phyloP scores from a whole-genome alignment of 495 filamentous ascomycete species.

The Aspergillus diversus region DNA sequence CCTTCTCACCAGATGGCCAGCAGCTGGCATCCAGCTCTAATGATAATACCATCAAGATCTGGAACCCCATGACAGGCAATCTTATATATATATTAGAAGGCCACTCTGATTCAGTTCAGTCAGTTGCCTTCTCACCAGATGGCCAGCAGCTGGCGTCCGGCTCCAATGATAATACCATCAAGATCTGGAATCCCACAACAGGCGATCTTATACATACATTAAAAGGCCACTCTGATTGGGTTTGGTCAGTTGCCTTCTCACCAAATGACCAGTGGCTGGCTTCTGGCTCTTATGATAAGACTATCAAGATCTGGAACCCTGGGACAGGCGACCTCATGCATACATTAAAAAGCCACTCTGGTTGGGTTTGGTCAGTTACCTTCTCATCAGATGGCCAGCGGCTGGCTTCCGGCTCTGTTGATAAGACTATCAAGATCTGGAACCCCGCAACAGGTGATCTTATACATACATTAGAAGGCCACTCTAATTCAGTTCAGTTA shows the following conservation, averaged over 20 bases:
- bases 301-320: slow-evolving; percentile 21
- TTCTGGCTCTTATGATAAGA: slow-evolving; percentile 23
- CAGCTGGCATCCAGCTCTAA: too few species aligned
- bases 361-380: too few species aligned
- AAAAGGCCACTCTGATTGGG: slow-evolving; percentile 19
- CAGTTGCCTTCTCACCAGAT: background rate
- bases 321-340: background rate
- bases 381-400: too few species aligned
- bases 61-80: too few species aligned
- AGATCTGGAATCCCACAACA: slow-evolving; percentile 15
- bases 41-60: too few species aligned
- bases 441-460: too few species aligned
- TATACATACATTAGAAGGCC: too few species aligned
- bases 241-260: slow-evolving; percentile 9
- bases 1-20: too few species aligned
- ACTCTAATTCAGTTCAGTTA: too few species aligned
- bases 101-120: background rate
- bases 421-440: too few species aligned
- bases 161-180: slow-evolving; percentile 23
- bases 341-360: too few species aligned
- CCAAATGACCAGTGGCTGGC: slow-evolving; percentile 7
- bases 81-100: background rate
- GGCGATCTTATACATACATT: background rate
- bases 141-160: slow-evolving; percentile 10
- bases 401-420: too few species aligned